Evolutionary conservation across 805 yeast genomes (phyloP).

Genomic region (Groenewaldozyma tartarivorans): DNA sequence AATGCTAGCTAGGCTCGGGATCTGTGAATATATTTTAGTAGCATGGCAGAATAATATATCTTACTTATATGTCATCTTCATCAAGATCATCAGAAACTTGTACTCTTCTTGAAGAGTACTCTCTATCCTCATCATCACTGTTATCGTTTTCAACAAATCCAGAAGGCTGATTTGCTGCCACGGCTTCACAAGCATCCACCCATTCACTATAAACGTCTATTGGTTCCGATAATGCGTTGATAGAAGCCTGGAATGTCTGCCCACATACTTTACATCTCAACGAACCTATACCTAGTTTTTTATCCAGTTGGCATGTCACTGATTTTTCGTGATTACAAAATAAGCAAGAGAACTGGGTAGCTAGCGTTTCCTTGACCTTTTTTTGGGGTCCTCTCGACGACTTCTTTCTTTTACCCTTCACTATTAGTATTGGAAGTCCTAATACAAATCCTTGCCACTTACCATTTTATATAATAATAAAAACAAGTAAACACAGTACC

Average conservation of each 20-base stretch:
- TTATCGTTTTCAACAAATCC: not conserved
- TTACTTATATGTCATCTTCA: too few relatives aligned
- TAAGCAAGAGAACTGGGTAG: constrained; percentile 77
- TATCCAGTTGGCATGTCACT: constrained; percentile 80
- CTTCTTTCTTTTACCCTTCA: constrained; percentile 72
- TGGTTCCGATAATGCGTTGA: constrained; percentile 71
- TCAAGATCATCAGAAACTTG: too few relatives aligned
- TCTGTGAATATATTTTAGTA: too few relatives aligned
- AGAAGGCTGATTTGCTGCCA: constrained; percentile 18
- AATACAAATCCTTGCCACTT: too few relatives aligned
- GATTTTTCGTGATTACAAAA: constrained; percentile 95
- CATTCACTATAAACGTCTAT: constrained; percentile 94
- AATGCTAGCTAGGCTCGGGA: too few relatives aligned
- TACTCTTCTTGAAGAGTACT: too few relatives aligned
- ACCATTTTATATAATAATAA: too few relatives aligned
- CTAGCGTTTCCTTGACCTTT: constrained; percentile 68
- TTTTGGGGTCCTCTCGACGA: constrained; percentile 74
- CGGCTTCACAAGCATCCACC: constrained; percentile 93
- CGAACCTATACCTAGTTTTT: constrained; percentile 74
- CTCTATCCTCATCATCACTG: not conserved
- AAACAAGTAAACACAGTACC: too few relatives aligned
- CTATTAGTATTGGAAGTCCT: too few relatives aligned
- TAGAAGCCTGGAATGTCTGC: constrained; percentile 81
- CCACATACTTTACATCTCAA: constrained; percentile 90
- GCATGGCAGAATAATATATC: too few relatives aligned